Base-by-base conservation (phyloP, 2,329 filamentous ascomycete genomes). In the Talaromyces sp. region DNA sequence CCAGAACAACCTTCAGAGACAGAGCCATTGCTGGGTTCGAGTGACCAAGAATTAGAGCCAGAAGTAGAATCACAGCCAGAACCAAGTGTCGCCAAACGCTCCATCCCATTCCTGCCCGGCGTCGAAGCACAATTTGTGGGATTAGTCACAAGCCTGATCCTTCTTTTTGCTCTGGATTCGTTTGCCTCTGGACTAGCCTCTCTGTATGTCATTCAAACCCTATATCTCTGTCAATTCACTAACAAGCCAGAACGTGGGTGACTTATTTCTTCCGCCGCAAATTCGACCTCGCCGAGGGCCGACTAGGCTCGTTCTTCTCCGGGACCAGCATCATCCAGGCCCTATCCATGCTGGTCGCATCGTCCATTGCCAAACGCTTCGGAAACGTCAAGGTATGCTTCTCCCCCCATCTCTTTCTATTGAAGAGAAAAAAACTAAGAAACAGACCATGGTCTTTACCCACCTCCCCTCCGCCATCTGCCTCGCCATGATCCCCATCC, bases 401-500 rank as follows among this genome's bases (percentile, higher is more conserved):
- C 48, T 70, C 72, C 2, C 69, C 26, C 26, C 26, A 3, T 68
- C 8, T 68, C 68, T 27, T 59, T 38, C 12, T 53, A 26, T 11
- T 1, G 1, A 19, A 46, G 2, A 46, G 2, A 56, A 14, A 24
- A 17, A 26, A 19, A 11, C 8, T 14, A 29, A 50, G 10, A 11
- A 24, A 4, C 62, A 85, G 78, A 90, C 88, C 1, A 91, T 91
- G 88, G 87, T 89, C 9, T 88, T 89, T 67, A 90, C 88, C 0
- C 88, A 91, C 65, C 77, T 91, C 0, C 88, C 88, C 0, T 89
- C 87, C 0, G 79, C 88, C 8, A 73, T 90, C 27, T 87, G 86
- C 64, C 80, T 90, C 1, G 77, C 83, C 14, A 72, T 90, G 21
- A 84, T 91, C 24, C 83, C 85, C 0, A 66, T 87, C 0, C 85